These are phyloP conservation scores for Globisporangium carolinianum DNA, from an alignment of 352 stramenopile species.

Conservation along the genomic window DNA sequence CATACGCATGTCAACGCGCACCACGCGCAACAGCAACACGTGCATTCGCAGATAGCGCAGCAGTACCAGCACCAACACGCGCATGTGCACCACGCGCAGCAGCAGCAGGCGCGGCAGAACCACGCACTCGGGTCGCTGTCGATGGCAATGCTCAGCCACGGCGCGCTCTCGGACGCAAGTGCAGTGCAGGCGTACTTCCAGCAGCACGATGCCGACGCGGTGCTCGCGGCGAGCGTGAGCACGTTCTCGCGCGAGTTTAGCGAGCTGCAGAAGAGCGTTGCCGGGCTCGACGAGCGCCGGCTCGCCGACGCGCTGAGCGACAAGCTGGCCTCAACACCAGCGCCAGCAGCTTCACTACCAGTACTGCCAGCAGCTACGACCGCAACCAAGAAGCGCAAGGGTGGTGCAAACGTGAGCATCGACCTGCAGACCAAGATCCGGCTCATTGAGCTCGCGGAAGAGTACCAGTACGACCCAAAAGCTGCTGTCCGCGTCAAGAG, in stretches of 20 bases:
- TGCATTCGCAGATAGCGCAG: constrained; percentile 1
- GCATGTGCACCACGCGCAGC: constrained; percentile 1
- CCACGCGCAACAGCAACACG: constrained; percentile 5
- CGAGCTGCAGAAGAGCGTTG: constrained; percentile 39
- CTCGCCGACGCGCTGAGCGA: constrained; percentile 10
- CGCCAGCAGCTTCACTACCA: neutral
- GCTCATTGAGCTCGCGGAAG: constrained; percentile 73
- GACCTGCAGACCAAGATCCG: constrained; percentile 83
- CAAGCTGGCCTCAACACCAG: constrained; percentile 14
- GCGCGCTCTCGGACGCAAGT: constrained; percentile 6
- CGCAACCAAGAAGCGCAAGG: constrained; percentile 47
- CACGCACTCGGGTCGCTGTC: constrained; percentile 9
- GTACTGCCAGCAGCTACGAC: neutral
- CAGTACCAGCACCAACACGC: constrained; percentile 1
- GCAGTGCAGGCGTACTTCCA: constrained; percentile 38
- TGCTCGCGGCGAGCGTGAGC: constrained; percentile 5
- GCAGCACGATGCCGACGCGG: constrained; percentile 19
- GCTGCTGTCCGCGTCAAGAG: constrained; percentile 30
- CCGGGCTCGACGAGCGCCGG: constrained; percentile 30
- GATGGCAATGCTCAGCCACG: constrained; percentile 10
- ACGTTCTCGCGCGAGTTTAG: constrained; percentile 26
- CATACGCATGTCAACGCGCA: neutral
- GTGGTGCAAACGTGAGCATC: constrained; percentile 58
- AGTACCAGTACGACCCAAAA: constrained; percentile 78
- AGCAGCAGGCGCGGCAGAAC: constrained; percentile 7